Base-by-base conservation (phyloP, 2,329 filamentous ascomycete species). In the Thermoascus crustaceus region DNA sequence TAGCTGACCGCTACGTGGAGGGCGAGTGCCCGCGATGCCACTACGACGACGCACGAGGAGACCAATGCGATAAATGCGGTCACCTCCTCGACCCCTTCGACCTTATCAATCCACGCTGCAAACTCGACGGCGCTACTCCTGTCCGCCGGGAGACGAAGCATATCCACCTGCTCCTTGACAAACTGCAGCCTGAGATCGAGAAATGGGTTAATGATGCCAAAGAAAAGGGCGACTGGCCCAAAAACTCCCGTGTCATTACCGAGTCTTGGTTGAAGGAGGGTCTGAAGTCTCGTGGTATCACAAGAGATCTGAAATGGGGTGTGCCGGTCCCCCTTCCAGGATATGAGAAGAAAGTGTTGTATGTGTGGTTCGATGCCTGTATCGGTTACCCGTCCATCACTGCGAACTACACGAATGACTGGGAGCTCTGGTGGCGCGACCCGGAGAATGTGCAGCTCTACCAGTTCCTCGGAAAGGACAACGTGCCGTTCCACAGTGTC, bases 301-400 rank as follows among this genome's bases (percentile, higher is more conserved):
- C 89, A 8, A 72, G 89, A 58, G 89, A 96, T 67, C 69, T 95
- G 41, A 88, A 84, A 58, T 95, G 89, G 89, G 89, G 89, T 54
- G 77, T 76, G 5, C 69, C 73, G 2, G 73, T 79, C 29, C 71
- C 68, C 3, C 39, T 20, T 10, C 25, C 64, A 73, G 3, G 68
- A 71, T 83, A 80, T 50, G 76, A 81, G 44, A 71, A 80, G 44
- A 85, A 85, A 68, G 89, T 94, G 42, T 78, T 95, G 46, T 95
- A 95, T 54, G 87, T 94, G 41, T 85, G 82, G 86, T 86, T 95
- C 56, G 85, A 94, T 57, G 85, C 85, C 36, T 91, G 85, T 61
- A 91, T 94, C 53, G 88, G 88, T 13, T 95, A 95, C 58, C 80
- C 87, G n/a, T 94, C 86, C 2, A 95, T 95, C 48, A 94, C 88